A percentile compares a stretch with the other conserved stretches of the same genome.
These are phyloP conservation scores for Phoma sp. DNA, from an alignment of 2,329 filamentous ascomycete species.

Conservation along the genomic window DNA sequence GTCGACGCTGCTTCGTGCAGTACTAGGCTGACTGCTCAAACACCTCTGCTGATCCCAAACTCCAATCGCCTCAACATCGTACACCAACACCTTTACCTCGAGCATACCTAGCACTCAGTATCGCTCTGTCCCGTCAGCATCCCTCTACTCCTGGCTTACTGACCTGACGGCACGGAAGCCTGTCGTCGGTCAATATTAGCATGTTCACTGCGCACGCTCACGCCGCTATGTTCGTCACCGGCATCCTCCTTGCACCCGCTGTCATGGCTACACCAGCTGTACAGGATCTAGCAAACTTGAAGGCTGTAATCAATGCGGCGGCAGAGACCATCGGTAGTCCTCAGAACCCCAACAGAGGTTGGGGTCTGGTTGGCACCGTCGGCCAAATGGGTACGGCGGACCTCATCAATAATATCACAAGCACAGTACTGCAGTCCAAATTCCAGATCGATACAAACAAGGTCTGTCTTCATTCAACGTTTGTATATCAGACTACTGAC, in stretches of 20 bases:
- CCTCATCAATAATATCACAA: conserved; percentile 42
- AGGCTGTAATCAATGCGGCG: conserved; percentile 34
- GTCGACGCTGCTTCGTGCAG: background rate
- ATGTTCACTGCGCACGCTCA: conserved; percentile 4
- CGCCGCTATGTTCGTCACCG: conserved; percentile 35
- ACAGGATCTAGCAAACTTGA: conserved; percentile 39
- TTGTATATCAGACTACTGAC: conserved; percentile 1
- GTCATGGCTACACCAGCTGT: conserved; percentile 32
- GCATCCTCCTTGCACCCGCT: conserved; percentile 32
- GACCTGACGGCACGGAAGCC: conserved; percentile 1
- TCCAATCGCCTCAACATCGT: background rate
- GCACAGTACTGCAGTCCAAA: conserved; percentile 37
- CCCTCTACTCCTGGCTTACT: conserved; percentile 11
- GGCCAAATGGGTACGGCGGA: conserved; percentile 39
- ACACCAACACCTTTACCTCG: conserved; percentile 12
- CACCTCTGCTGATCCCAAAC: background rate
- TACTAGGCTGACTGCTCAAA: background rate
- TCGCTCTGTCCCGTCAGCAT: conserved; percentile 13
- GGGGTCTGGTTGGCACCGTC: conserved; percentile 25
- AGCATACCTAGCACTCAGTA: conserved; percentile 26
- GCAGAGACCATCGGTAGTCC: conserved; percentile 36
- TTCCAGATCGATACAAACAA: conserved; percentile 40
- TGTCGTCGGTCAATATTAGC: conserved; percentile 1
- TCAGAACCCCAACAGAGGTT: conserved; percentile 37
- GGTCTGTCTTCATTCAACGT: conserved; percentile 17